Conservation (phyloP, 148 eudicot genomes). For the Selenicereus undatus region DNA sequence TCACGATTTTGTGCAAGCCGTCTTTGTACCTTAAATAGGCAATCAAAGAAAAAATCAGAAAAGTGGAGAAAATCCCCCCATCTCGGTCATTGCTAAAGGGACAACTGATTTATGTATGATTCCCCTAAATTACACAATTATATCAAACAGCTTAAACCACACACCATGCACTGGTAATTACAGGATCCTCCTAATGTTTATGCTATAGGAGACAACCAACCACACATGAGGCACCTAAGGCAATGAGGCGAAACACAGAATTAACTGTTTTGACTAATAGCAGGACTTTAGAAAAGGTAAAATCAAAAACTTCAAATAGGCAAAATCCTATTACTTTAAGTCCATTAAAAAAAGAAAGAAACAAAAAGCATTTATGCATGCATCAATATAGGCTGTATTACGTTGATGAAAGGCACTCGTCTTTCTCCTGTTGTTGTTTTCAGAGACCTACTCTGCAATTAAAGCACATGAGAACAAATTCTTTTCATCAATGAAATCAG, state of each 20-base stretch:
- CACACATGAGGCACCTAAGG: neutral
- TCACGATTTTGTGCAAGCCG: conserved; percentile 99
- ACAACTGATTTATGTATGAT: neutral
- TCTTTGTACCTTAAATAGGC: conserved; percentile 52
- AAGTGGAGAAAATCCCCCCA: neutral
- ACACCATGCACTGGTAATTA: neutral
- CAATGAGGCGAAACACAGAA: neutral
- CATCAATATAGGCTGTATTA: neutral
- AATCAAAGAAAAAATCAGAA: neutral
- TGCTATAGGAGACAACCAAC: neutral
- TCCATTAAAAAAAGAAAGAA: neutral
- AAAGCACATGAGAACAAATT: neutral
- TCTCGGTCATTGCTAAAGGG: neutral
- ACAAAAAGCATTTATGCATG: neutral
- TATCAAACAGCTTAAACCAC: neutral
- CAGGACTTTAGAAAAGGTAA: neutral
- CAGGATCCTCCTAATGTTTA: neutral
- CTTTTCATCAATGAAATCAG: neutral
- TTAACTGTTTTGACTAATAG: neutral
- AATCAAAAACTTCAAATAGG: neutral
- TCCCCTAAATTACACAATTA: neutral
- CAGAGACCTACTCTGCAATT: neutral
- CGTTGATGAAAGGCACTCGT: neutral
- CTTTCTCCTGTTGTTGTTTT: neutral
- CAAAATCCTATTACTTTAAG: neutral